A percentile compares a stretch with the other conserved stretches of the same genome.
These are phyloP conservation scores for Exophiala sp. DNA, from an alignment of 2,329 filamentous ascomycete genomes.

Conservation along the genomic window DNA sequence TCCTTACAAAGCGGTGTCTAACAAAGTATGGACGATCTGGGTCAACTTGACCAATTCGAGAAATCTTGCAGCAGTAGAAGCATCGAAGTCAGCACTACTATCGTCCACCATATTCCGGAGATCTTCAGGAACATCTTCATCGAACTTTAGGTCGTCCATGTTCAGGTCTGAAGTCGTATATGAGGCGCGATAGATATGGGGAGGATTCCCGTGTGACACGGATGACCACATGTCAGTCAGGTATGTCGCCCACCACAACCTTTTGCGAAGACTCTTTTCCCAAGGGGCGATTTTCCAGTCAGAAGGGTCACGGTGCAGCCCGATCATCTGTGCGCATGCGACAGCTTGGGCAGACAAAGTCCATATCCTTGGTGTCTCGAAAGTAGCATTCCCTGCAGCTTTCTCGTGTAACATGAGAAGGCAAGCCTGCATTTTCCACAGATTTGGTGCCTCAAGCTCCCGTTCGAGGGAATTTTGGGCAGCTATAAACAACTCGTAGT, in stretches of 20 bases:
- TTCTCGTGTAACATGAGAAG: conserved; percentile 46
- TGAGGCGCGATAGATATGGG: conserved; percentile 41
- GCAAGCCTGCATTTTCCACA: conserved; percentile 48
- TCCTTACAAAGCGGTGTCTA: conserved; percentile 21
- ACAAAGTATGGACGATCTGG: conserved; percentile 17
- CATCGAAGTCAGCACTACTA: conserved; percentile 33
- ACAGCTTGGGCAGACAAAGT: conserved; percentile 44
- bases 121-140: conserved; percentile 41
- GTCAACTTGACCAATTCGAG: conserved; percentile 28
- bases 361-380: conserved; percentile 48
- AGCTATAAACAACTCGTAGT: conserved; percentile 43
- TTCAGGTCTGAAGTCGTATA: conserved; percentile 41
- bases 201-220: conserved; percentile 47
- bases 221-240: conserved; percentile 46
- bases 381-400: conserved; percentile 45
- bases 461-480: conserved; percentile 44
- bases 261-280: conserved; percentile 41
- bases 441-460: conserved; percentile 48
- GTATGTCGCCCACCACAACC: conserved; percentile 48
- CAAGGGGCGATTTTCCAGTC: conserved; percentile 43
- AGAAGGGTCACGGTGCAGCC: conserved; percentile 44
- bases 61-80: conserved; percentile 40
- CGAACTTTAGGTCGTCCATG: conserved; percentile 44
- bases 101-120: conserved; percentile 37
- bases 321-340: conserved; percentile 46